These are phyloP conservation scores for Syncephalastrum monosporum DNA, from an alignment of 371 early-diverging fungal species.

Conservation along the genomic window DNA sequence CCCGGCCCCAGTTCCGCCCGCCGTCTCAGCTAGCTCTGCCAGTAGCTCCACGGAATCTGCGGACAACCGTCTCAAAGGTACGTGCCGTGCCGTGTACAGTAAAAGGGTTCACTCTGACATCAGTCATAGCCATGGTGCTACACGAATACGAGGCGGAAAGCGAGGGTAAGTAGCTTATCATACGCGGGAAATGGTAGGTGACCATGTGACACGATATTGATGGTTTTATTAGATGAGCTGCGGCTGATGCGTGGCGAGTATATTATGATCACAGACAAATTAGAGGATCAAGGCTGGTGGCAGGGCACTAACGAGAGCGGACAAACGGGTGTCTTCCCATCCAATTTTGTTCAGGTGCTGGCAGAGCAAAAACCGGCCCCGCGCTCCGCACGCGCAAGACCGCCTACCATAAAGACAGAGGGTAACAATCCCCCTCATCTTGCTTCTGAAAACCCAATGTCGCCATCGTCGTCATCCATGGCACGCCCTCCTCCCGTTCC, in stretches of 20 bases:
- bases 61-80: too few relatives aligned
- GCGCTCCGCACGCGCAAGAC: conserved; percentile 34
- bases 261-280: conserved; percentile 47
- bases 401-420: conserved; percentile 43
- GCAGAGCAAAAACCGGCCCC: conserved; percentile 41
- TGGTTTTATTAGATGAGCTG: conserved; percentile 45
- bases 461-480: conserved; percentile 14
- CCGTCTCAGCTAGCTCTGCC: too few relatives aligned
- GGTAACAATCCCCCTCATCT: too few relatives aligned
- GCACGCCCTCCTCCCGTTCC: conserved; percentile 48
- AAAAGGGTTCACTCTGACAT: too few relatives aligned
- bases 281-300: conserved; percentile 64
- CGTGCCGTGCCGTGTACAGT: too few relatives aligned
- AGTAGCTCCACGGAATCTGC: too few relatives aligned
- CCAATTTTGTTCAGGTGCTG: conserved; percentile 58
- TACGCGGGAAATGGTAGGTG: too few relatives aligned
- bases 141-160: conserved; percentile 58
- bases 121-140: conserved; percentile 41
- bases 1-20: too few relatives aligned
- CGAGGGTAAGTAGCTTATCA: conserved; percentile 39
- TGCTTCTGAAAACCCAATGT: not conserved
- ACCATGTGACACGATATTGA: not conserved
- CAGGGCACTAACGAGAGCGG: conserved; percentile 56
- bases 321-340: conserved; percentile 54
- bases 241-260: conserved; percentile 48